Percentiles rank a stretch among this genome's conserved stretches.
phyloP scores from a whole-genome alignment of 2,329 filamentous ascomycete genomes.

The Aureobasidium mangrovei region DNA sequence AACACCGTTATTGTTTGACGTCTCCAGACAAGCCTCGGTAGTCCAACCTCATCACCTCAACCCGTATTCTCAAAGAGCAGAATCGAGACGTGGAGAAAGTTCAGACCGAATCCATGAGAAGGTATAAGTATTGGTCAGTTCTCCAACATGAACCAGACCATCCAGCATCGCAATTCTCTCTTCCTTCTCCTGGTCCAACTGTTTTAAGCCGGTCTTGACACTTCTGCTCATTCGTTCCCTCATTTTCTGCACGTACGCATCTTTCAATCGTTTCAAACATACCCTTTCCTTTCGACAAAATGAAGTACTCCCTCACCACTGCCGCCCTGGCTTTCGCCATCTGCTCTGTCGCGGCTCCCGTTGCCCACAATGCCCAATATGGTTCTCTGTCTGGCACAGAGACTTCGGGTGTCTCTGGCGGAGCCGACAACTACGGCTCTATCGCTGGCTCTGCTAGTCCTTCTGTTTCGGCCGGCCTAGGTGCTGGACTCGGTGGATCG shows the following conservation, averaged over 20 bases:
- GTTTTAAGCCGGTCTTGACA: slow-evolving; percentile 13
- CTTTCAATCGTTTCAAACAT: neutral
- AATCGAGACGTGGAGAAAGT: neutral
- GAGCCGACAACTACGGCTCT: neutral
- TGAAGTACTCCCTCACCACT: slow-evolving; percentile 25
- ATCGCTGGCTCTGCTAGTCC: neutral
- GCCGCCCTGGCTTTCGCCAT: slow-evolving; percentile 25
- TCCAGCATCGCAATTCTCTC: slow-evolving; percentile 4
- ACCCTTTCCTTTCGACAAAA: slow-evolving; percentile 15
- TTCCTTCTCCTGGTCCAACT: neutral
- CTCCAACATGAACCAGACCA: neutral
- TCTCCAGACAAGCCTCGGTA: neutral
- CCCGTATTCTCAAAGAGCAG: neutral
- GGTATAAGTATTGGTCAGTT: slow-evolving; percentile 10
- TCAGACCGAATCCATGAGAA: neutral
- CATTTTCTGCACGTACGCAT: neutral
- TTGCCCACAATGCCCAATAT: neutral
- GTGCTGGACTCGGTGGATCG: neutral
- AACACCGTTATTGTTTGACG: neutral
- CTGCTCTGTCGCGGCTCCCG: slow-evolving; percentile 18
- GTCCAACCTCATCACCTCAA: neutral
- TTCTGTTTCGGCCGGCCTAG: neutral
- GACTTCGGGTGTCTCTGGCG: slow-evolving; percentile 4
- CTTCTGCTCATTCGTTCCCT: slow-evolving; percentile 1
- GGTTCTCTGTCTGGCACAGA: slow-evolving; percentile 8